Evolutionary conservation across 225 moss, liverwort and hornwort species (phyloP).

Genomic region (Sphagnum contortum): DNA sequence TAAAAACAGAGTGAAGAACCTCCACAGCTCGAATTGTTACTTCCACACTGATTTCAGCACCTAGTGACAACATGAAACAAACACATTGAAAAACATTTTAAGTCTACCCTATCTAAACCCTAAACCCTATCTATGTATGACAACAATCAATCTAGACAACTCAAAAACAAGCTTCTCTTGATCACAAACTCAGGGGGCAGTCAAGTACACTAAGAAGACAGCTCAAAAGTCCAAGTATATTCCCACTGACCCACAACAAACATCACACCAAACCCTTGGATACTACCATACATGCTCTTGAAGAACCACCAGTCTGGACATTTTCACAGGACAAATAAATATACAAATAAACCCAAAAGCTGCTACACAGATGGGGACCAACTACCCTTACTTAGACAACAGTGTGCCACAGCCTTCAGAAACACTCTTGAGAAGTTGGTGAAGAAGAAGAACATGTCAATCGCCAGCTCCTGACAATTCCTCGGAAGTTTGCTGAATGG

Average conservation of each 20-base stretch:
- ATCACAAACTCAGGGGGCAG: background rate
- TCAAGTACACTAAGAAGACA: too few relatives aligned
- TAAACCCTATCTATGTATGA: too few relatives aligned
- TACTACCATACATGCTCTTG: too few relatives aligned
- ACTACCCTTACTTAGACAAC: constrained; percentile 62
- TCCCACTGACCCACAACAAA: too few relatives aligned
- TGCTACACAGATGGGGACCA: too few relatives aligned
- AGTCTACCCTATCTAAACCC: background rate
- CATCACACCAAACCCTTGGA: too few relatives aligned
- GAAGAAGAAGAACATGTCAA: constrained; percentile 65
- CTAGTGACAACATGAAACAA: constrained; percentile 14
- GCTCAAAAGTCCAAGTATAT: too few relatives aligned
- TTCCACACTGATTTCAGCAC: constrained; percentile 47
- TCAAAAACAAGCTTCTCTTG: background rate
- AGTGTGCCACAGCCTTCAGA: constrained; percentile 69
- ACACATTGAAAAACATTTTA: too few relatives aligned
- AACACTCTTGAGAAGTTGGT: constrained; percentile 58
- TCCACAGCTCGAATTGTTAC: constrained; percentile 59
- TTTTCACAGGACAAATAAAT: too few relatives aligned
- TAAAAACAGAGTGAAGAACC: constrained; percentile 56
- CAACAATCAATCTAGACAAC: too few relatives aligned
- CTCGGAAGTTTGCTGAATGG: constrained; percentile 76
- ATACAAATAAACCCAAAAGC: too few relatives aligned
- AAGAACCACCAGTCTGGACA: too few relatives aligned
- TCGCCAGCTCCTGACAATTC: constrained; percentile 68